Conservation (phyloP, 2,329 filamentous ascomycete genomes). For the Beauveria bassiana region DNA sequence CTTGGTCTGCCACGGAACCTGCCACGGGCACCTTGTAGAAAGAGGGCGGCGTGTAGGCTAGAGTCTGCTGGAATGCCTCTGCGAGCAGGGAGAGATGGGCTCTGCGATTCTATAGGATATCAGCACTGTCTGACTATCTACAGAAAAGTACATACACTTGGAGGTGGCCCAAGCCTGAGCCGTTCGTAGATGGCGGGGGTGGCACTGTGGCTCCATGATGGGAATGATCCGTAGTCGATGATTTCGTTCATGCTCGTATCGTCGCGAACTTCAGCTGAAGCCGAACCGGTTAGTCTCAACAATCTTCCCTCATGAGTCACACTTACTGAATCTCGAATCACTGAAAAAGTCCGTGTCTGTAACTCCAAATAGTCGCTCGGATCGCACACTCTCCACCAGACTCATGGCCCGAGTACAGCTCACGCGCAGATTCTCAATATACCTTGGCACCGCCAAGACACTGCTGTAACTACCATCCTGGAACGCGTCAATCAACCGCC, state of each 20-base stretch:
- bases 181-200: conserved; percentile 33
- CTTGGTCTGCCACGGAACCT: conserved; percentile 32
- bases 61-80: conserved; percentile 44
- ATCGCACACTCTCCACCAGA: conserved; percentile 42
- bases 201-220: conserved; percentile 35
- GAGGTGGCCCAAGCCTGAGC: conserved; percentile 42
- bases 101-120: conserved; percentile 34
- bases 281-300: neutral
- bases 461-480: conserved; percentile 43
- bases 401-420: conserved; percentile 48
- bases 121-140: conserved; percentile 8
- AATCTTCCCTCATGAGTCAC: too few species aligned
- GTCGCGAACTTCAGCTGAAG: conserved; percentile 34
- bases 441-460: conserved; percentile 38
- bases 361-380: conserved; percentile 34
- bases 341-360: conserved; percentile 34
- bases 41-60: conserved; percentile 40
- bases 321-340: conserved; percentile 40
- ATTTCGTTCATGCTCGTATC: conserved; percentile 32
- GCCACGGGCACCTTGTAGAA: conserved; percentile 40
- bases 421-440: conserved; percentile 34
- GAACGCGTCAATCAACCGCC: conserved; percentile 38
- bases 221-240: conserved; percentile 46
- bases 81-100: conserved; percentile 40
- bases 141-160: conserved; percentile 35